Conservation (phyloP, 2,329 filamentous ascomycete genomes). For the Proliferodiscus dingleyae region DNA sequence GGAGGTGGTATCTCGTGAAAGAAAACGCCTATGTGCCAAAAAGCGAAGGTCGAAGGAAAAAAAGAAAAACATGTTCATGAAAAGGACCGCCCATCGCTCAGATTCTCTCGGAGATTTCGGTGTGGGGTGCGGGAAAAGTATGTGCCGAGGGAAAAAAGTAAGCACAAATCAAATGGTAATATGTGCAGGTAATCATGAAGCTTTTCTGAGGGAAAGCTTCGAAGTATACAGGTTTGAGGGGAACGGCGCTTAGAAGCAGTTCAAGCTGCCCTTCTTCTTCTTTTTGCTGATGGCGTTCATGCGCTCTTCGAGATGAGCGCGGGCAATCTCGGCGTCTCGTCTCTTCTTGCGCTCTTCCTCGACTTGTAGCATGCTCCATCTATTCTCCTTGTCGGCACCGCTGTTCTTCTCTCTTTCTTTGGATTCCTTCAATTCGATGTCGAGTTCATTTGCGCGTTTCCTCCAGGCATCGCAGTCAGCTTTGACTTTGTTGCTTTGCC, state of each 20-base stretch:
- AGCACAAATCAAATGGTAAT: constrained; percentile 12
- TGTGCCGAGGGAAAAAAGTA: constrained; percentile 14
- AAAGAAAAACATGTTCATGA: constrained; percentile 16
- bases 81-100: constrained; percentile 15
- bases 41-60: constrained; percentile 14
- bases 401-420: constrained; percentile 36
- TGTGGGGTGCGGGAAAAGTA: constrained; percentile 14
- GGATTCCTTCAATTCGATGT: constrained; percentile 47
- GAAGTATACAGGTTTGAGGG: constrained; percentile 1
- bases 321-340: constrained; percentile 81
- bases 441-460: constrained; percentile 66
- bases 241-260: constrained; percentile 63
- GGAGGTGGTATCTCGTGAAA: constrained; percentile 18
- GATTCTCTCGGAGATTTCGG: constrained; percentile 11
- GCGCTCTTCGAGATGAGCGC: constrained; percentile 84
- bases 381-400: constrained; percentile 35
- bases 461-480: constrained; percentile 85
- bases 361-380: constrained; percentile 78
- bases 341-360: constrained; percentile 96
- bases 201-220: constrained; percentile 2
- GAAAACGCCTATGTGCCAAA: no score
- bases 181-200: neutral
- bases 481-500: constrained; percentile 87
- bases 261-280: constrained; percentile 83
- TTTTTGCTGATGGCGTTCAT: constrained; percentile 86